Evolutionary conservation across 1,284 basidiomycete genomes (phyloP), one percentile per base, ranked within the genome.

Genomic region (Irpex sp.): DNA sequence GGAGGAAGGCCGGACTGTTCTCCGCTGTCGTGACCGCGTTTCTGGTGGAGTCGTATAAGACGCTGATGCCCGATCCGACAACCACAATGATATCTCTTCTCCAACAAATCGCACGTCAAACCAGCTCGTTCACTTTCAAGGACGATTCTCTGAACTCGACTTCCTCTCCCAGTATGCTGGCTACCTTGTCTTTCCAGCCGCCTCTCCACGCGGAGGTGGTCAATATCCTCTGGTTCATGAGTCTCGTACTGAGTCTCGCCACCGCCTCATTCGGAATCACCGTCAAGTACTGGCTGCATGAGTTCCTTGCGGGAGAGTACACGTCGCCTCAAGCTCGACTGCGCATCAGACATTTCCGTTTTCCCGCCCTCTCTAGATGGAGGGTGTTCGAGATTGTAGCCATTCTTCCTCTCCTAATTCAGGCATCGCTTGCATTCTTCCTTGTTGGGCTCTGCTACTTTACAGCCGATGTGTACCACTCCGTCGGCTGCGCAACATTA

Each of bases 221-320:
- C 56, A 65, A 64, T 47, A 54, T 54, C 9, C 58, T 67, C 8
- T 67, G 66, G 64, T 64, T 67, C 53, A n/a, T 49, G 4, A 60
- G 62, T 18, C 57, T 67, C 0, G 57, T 64, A 6, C 37, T 65
- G 58, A 64, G 61, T 47, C 59, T 67, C 5, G 52, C 58, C 3
- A 58, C 62, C 2, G 66, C 66, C 12, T 59, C 60, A 18, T 54
- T 67, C 19, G 61, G 61, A 21, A 64, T 66, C 37, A 56, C 57
- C 8, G 59, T 63, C 54, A 66, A 63, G 35, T 64, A 67, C 48
- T 67, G 66, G 66, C 58, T 67, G 9, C 59, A 59, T 3, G 60
- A 62, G 5, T 64, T 60, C 53, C 35, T 64, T 39, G 49, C 48
- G 9, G 56, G 47, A 7, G 21, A 61, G 16, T 56, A 45, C 14